A percentile compares a stretch with the other conserved stretches of the same genome.
phyloP scores from a whole-genome alignment of 208 protist genomes.

The Acanthamoeba royreba region DNA sequence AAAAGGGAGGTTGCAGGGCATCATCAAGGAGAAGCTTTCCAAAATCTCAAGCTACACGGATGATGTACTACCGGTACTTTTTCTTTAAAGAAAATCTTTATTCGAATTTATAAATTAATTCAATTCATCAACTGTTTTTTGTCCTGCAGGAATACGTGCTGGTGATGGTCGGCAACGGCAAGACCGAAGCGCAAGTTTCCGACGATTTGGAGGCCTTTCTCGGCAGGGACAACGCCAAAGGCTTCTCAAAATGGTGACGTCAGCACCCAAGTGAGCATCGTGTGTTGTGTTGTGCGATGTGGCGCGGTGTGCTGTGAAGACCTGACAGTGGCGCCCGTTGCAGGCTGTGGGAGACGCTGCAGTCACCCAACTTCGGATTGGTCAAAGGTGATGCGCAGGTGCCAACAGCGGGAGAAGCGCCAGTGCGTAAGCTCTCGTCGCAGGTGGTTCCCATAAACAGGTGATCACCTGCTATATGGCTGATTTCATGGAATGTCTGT shows the following conservation, averaged over 20 bases:
- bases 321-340: too few relatives aligned
- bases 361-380: neutral
- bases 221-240: neutral
- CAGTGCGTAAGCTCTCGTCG: neutral
- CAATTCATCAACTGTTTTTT: neutral
- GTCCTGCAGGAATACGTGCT: neutral
- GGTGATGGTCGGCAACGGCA: slow-evolving; percentile 14
- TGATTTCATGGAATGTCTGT: too few relatives aligned
- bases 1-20: neutral
- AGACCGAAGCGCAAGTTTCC: neutral
- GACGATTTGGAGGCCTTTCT: slow-evolving; percentile 11
- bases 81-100: neutral
- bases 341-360: slow-evolving; percentile 3
- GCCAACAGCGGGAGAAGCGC: neutral
- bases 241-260: neutral
- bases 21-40: neutral
- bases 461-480: too few relatives aligned
- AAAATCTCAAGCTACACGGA: neutral
- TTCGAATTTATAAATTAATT: neutral
- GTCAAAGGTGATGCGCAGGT: neutral
- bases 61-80: neutral
- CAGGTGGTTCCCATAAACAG: neutral
- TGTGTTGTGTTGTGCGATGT: neutral
- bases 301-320: too few relatives aligned
- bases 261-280: neutral